Conservation (phyloP, 225 moss, liverwort and hornwort species). For the Sphagnum tenellum region DNA sequence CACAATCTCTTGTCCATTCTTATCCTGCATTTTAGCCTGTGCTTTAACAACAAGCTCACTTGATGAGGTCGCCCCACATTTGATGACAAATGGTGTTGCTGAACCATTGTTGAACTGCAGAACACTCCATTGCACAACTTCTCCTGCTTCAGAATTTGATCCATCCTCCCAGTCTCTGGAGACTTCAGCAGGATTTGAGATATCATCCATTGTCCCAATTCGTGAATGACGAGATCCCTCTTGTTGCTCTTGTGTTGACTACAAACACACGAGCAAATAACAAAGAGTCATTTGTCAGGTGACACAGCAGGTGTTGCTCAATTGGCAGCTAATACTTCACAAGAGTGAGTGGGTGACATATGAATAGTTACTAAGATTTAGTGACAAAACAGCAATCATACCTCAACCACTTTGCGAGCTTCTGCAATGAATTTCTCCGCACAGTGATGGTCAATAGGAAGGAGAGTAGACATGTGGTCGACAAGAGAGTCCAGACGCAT, state of each 20-base stretch:
- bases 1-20: constrained; percentile 73
- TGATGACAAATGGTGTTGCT: constrained; percentile 75
- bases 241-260: constrained; percentile 36
- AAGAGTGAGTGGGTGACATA: too few relatives aligned
- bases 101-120: constrained; percentile 96
- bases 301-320: too few relatives aligned
- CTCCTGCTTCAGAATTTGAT: constrained; percentile 39
- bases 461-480: constrained; percentile 78
- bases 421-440: constrained; percentile 56
- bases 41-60: constrained; percentile 95
- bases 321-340: too few relatives aligned
- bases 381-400: constrained; percentile 1
- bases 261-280: constrained; percentile 2
- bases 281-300: too few relatives aligned
- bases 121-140: constrained; percentile 96
- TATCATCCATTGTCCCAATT: constrained; percentile 30
- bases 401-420: constrained; percentile 61
- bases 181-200: constrained; percentile 34
- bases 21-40: constrained; percentile 71
- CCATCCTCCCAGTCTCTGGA: constrained; percentile 55
- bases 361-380: too few relatives aligned
- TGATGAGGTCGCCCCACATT: constrained; percentile 90
- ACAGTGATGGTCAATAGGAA: constrained; percentile 78
- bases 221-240: constrained; percentile 36
- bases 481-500: constrained; percentile 60